Base-by-base conservation (phyloP, 2,329 filamentous ascomycete genomes). In the Colletotrichum costaricense region DNA sequence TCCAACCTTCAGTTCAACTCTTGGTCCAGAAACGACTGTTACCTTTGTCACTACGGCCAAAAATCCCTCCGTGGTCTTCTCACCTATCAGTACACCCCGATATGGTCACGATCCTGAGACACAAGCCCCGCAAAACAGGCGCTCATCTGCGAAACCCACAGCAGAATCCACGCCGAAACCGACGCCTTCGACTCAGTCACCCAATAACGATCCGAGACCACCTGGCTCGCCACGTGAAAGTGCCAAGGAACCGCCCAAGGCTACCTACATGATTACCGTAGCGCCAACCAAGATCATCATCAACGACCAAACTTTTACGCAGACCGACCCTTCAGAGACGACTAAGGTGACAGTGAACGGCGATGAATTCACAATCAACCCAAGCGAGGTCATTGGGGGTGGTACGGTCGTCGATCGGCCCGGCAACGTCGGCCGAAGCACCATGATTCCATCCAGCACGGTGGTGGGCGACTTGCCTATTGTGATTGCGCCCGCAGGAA, bases 21-120 rank as follows among this genome's bases (percentile, higher is more conserved):
- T 76, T 19, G 62, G 26, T 22, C 38, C 33, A 30, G 30, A 62
- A 57, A 49, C 52, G 30, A 84, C 84, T 6, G 76, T 87, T 59
- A 87, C 84, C 4, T 85, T 88, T 59, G 77, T 87, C 63, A 89
- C 87, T 2, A 89, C 88, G 3, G 88, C 89, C 77, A 89, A 89
- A 77, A 89, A 89, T 68, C 88, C 88, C 0, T 83, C 85, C 9
- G 86, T 89, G 19, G 82, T 88, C 3, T 81, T 58, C 58, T 85
- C 67, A 7, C 67, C 72, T 19, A 57, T 70, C 14, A 66, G 64
- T n/a, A 75, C 74, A n/a, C 72, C 74, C 4, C 59, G 42, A 7
- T 75, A 71, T 42, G 72, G 70, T 28, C 63, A 75, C 28, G 59
- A 73, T 28, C n/a, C 56, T 67, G 63, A 67, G 56, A 70, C 68